Evolutionary conservation across 1,284 basidiomycete genomes (phyloP), one percentile per base, ranked within the genome.

Genomic region (Flammula alnicola): DNA sequence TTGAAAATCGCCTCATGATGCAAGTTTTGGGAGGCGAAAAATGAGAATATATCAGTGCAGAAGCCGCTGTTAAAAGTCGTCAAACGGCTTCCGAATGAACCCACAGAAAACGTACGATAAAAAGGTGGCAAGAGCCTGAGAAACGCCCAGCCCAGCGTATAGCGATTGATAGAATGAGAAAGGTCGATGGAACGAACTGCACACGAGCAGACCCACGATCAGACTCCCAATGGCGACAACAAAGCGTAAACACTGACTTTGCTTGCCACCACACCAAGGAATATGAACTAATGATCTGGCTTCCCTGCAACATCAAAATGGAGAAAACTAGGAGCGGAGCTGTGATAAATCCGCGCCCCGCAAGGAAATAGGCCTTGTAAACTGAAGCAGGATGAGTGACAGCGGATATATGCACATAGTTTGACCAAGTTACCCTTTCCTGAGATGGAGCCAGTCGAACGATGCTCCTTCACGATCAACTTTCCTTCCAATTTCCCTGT

Each of bases 261-360:
- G 73, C 73, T 63, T 90, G 79, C 88, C 88, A 91, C 81, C 83
- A 89, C 6, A 87, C 81, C 14, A 89, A 70, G 50, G 82, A 84
- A 47, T 83, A 83, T 27, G 74, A 75, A 56, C 78, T 83, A 57
- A 79, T 62, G 48, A 82, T 73, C 57, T 73, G 71, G 52, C 75
- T 77, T 10, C 71, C 78, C 70, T 93, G 91, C 81, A 89, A 87
- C 12, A 85, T 59, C 4, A 80, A 33, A 17, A 85, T 75, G 33
- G 78, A 73, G 1, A 82, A 8, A 3, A 88, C 8, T n/a, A 86
- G 69, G 10, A 86, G 55, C 0, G 88, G 86, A 0, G 79, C 63
- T 1, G 83, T 86, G 49, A 79, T 64, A 36, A 60, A 70, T 2
- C 81, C 85, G n/a, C 73, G 70, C 2, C 84, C 88, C 2, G 88